Percentiles rank a stretch among this genome's conserved stretches.
These are phyloP conservation scores for Amanita rimosa DNA, from an alignment of 768 basidiomycete species.

Conservation along the genomic window DNA sequence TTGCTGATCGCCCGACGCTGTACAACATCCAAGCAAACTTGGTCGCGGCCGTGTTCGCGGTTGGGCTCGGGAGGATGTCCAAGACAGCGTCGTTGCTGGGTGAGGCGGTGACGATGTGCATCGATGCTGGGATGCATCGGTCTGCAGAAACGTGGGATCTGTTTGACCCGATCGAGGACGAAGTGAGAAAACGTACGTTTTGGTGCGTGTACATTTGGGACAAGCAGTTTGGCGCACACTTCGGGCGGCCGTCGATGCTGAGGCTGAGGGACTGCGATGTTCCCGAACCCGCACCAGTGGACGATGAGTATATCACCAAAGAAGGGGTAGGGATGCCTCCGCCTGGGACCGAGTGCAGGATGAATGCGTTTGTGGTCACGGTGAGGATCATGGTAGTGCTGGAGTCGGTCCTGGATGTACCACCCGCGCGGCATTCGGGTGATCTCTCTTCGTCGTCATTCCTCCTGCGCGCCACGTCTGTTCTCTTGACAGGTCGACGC, in stretches of 20 bases:
- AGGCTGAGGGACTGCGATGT: conserved; percentile 86
- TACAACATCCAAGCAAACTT: conserved; percentile 90
- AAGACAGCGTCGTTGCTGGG: conserved; percentile 80
- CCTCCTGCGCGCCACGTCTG: conserved; percentile 56
- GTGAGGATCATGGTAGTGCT: conserved; percentile 79
- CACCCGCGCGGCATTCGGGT: conserved; percentile 51
- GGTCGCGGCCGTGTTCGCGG: conserved; percentile 86
- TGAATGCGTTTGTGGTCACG: conserved; percentile 71
- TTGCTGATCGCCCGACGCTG: conserved; percentile 78
- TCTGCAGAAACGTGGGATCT: conserved; percentile 77
- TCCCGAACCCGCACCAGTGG: conserved; percentile 74
- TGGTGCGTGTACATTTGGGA: conserved; percentile 98
- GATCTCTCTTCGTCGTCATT: conserved; percentile 55
- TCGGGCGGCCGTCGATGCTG: conserved; percentile 82
- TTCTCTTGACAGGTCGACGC: conserved; percentile 46
- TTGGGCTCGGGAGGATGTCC: conserved; percentile 81
- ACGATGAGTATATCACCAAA: conserved; percentile 81
- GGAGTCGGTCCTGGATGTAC: conserved; percentile 79
- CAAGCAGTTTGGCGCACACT: conserved; percentile 83
- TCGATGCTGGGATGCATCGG: conserved; percentile 85
- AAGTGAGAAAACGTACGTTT: conserved; percentile 89
- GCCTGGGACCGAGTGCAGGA: conserved; percentile 59
- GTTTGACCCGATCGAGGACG: conserved; percentile 84
- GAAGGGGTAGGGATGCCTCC: conserved; percentile 62
- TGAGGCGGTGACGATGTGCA: conserved; percentile 77